Base-by-base conservation (phyloP, 164 flowering plant genomes). In the Macadamia tetraphylla region DNA sequence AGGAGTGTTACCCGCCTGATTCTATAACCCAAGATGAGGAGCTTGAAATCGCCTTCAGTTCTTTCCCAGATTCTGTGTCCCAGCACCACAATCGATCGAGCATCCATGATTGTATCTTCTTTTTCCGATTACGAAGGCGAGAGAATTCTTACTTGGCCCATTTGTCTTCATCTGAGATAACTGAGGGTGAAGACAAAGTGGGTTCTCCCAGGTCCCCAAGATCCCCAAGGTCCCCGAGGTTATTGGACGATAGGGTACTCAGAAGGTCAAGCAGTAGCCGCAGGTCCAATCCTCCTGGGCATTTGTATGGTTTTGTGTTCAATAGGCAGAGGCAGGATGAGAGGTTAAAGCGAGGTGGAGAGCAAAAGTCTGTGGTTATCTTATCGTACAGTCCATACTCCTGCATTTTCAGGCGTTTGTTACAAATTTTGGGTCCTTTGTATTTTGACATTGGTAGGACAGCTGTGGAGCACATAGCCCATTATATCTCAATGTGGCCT, bases 271-370 rank as follows among this genome's bases (percentile, higher is more conserved):
- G 64, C 46, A 64, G 67, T 65, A 70, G 23, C 31, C 42, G 8
- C 17, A 63, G 32, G 23, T 15, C 40, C 29, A 64, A 10, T 52
- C 65, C 72, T 32, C 57, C 84, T 6, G 76, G 69, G 57, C 89
- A 81, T 70, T 67, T 95, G 75, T 95, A 95, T 73, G 99, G 99
- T 9, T 95, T 81, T 79, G 99, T 95, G 7, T 95, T 95, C 62
- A 95, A 95, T 71, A 86, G 99, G 77, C 97, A 95, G 81, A 87
- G 98, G 71, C 99, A 95, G 70, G 99, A 95, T 72, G 97, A 92
- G 80, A 86, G 93, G 86, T 78, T 95, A 62, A 92, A 87, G 75
- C 79, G 99, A 57, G 99, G 99, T 13, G 99, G 99, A 29, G 99
- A 95, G 62, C 99, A 95, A 78, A 92, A 91, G 65, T 91, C 98